These are phyloP conservation scores for Venturia asperata DNA, from an alignment of 2,329 filamentous ascomycete species.

Conservation along the genomic window DNA sequence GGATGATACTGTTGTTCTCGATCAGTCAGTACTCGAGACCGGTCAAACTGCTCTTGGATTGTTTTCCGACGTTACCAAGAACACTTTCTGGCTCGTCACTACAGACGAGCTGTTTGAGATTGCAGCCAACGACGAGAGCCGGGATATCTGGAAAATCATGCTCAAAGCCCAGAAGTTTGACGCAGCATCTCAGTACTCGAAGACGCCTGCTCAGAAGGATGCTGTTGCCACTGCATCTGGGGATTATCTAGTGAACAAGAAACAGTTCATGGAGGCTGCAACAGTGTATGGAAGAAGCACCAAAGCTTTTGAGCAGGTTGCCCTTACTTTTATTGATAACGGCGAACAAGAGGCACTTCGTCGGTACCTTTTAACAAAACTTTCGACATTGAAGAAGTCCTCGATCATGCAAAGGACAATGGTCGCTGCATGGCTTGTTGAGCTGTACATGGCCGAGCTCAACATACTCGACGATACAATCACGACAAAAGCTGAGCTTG, in stretches of 20 bases:
- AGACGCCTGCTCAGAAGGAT: conserved; percentile 74
- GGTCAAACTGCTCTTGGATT: conserved; percentile 77
- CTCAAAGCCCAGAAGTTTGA: conserved; percentile 82
- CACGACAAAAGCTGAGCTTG: conserved; percentile 75
- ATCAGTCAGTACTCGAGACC: conserved; percentile 75
- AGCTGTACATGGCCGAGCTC: conserved; percentile 95
- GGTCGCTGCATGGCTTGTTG: conserved; percentile 90
- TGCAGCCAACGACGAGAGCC: conserved; percentile 78
- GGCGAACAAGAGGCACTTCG: conserved; percentile 84
- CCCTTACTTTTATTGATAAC: conserved; percentile 81
- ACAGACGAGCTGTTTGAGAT: conserved; percentile 88
- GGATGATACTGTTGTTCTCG: conserved; percentile 77
- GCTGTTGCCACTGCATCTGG: conserved; percentile 87
- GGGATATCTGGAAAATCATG: conserved; percentile 94
- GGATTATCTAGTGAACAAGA: conserved; percentile 75
- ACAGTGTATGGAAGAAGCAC: conserved; percentile 89
- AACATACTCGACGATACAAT: conserved; percentile 93
- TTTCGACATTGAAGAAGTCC: conserved; percentile 73
- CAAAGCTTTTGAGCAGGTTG: conserved; percentile 95
- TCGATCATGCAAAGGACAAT: conserved; percentile 89
- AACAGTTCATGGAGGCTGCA: conserved; percentile 78
- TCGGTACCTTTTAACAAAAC: conserved; percentile 80
- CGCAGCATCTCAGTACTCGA: conserved; percentile 76
- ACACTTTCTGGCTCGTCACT: conserved; percentile 96
- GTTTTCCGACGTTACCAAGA: conserved; percentile 84